phyloP scores from a whole-genome alignment of 805 yeast species.

The Ogataea methylovora region DNA sequence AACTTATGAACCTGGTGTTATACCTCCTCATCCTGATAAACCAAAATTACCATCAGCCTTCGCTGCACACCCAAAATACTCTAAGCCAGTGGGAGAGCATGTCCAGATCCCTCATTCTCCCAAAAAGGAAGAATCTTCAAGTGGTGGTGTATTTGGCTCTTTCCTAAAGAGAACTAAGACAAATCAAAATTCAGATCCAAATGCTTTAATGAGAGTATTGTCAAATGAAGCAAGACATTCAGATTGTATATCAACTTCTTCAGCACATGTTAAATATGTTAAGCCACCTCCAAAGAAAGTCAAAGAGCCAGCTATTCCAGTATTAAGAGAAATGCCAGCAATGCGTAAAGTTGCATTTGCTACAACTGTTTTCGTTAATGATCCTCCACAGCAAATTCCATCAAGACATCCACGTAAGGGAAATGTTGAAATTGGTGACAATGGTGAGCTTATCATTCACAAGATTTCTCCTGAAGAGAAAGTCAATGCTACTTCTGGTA shows the following conservation, averaged over 20 bases:
- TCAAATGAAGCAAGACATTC: conserved; percentile 5
- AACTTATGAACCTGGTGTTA: conserved; percentile 31
- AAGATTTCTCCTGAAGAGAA: conserved; percentile 24
- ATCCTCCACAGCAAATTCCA: conserved; percentile 94
- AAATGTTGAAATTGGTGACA: conserved; percentile 40
- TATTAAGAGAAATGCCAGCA: conserved; percentile 20
- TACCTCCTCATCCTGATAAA: conserved; percentile 43
- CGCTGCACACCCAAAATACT: conserved; percentile 21
- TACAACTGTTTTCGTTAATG: conserved; percentile 59
- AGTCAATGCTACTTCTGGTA: conserved; percentile 46
- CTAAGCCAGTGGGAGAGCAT: conserved; percentile 18
- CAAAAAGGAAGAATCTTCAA: conserved; percentile 8
- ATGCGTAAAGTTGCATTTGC: conserved; percentile 73
- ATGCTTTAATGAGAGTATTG: conserved; percentile 8
- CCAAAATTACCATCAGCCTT: conserved; percentile 45
- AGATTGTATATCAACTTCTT: background rate
- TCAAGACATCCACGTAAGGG: conserved; percentile 78
- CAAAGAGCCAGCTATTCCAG: conserved; percentile 21
- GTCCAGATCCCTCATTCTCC: conserved; percentile 2
- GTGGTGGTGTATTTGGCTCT: conserved; percentile 21
- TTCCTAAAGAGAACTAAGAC: conserved; percentile 21
- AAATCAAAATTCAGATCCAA: conserved; percentile 9
- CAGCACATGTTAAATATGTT: conserved; percentile 8
- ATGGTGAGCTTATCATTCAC: conserved; percentile 28
- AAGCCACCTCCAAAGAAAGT: conserved; percentile 22